These are phyloP conservation scores for Phylloporus arenicola DNA, from an alignment of 768 basidiomycete genomes.

Conservation along the genomic window DNA sequence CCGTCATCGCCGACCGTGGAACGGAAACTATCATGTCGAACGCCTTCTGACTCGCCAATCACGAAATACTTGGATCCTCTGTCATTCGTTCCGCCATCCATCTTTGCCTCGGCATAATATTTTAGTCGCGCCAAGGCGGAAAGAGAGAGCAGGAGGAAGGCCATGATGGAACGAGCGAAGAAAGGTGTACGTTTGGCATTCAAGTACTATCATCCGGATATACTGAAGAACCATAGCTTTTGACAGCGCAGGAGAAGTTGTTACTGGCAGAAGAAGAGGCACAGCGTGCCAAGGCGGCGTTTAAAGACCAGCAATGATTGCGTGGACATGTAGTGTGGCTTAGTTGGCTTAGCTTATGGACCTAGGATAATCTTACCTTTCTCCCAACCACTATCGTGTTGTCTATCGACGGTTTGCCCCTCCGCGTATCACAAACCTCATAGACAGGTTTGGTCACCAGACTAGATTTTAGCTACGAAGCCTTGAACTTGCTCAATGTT, in stretches of 20 bases:
- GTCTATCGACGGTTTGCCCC: too few relatives aligned
- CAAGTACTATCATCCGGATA: not conserved
- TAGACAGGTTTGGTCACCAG: too few relatives aligned
- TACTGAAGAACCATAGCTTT: slow-evolving; percentile 34
- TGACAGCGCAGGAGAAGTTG: slow-evolving; percentile 61
- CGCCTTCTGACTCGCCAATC: slow-evolving; percentile 29
- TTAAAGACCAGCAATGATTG: slow-evolving; percentile 42
- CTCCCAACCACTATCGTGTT: too few relatives aligned
- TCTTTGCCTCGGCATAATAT: slow-evolving; percentile 63
- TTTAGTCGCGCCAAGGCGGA: slow-evolving; percentile 70
- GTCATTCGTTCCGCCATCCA: slow-evolving; percentile 61
- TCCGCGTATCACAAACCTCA: too few relatives aligned
- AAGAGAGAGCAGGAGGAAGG: slow-evolving; percentile 61
- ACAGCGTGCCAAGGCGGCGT: slow-evolving; percentile 30
- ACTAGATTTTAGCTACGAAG: too few relatives aligned
- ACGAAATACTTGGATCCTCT: slow-evolving; percentile 32
- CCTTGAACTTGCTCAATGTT: too few relatives aligned
- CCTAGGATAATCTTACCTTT: not conserved
- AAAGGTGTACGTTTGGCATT: slow-evolving; percentile 55
- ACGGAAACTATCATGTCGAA: slow-evolving; percentile 25
- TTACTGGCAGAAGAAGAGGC: slow-evolving; percentile 52
- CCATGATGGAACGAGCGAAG: slow-evolving; percentile 66
- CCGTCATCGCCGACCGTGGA: slow-evolving; percentile 5
- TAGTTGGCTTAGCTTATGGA: not conserved
- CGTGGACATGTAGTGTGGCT: slow-evolving; percentile 52